phyloP scores from a whole-genome alignment of 768 basidiomycete genomes.

The Russula sp. region DNA sequence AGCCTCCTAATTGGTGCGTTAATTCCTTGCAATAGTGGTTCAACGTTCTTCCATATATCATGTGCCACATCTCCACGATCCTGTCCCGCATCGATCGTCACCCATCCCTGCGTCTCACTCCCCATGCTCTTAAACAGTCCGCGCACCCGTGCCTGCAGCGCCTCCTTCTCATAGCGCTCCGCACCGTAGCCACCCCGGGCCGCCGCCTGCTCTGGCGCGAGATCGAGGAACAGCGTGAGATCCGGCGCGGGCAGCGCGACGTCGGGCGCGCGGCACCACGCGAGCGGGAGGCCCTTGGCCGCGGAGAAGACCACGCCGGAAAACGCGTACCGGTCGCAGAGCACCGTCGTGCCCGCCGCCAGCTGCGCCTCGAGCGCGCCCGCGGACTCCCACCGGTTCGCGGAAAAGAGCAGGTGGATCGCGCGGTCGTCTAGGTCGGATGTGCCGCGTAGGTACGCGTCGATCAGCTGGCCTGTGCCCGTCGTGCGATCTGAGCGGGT shows the following conservation, averaged over 20 bases:
- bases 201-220: slow-evolving; percentile 63
- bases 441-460: slow-evolving; percentile 79
- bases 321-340: slow-evolving; percentile 95
- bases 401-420: slow-evolving; percentile 92
- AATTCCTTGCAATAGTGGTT: slow-evolving; percentile 38
- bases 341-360: slow-evolving; percentile 56
- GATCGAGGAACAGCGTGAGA: slow-evolving; percentile 78
- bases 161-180: slow-evolving; percentile 81
- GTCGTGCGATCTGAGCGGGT: slow-evolving; percentile 73
- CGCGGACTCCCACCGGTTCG: slow-evolving; percentile 96
- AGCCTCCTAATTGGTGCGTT: slow-evolving; percentile 42
- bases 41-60: slow-evolving; percentile 50
- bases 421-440: slow-evolving; percentile 87
- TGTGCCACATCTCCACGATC: slow-evolving; percentile 44
- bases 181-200: slow-evolving; percentile 75
- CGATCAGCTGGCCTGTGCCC: slow-evolving; percentile 86
- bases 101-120: slow-evolving; percentile 39
- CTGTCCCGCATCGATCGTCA: slow-evolving; percentile 52
- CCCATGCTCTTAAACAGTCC: slow-evolving; percentile 53
- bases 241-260: slow-evolving; percentile 86
- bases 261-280: slow-evolving; percentile 86
- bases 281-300: slow-evolving; percentile 61
- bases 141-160: slow-evolving; percentile 64
- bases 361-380: slow-evolving; percentile 61
- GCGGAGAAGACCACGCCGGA: slow-evolving; percentile 90